These are phyloP conservation scores for Camellia granthamiana DNA, from an alignment of 148 eudicot genomes.

Conservation along the genomic window DNA sequence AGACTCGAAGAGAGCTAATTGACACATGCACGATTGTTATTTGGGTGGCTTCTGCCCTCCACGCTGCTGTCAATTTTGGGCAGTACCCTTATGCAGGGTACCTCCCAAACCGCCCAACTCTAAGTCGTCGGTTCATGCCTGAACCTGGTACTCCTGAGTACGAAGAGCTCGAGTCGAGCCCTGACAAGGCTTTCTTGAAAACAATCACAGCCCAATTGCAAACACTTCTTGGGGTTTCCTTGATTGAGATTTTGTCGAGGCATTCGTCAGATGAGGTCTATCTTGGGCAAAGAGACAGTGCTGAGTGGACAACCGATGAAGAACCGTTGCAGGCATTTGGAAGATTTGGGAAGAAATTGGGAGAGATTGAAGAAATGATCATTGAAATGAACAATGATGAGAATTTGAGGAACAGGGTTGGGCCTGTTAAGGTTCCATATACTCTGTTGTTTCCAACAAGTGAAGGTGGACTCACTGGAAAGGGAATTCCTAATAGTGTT, in stretches of 20 bases:
- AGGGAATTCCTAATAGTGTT: slow-evolving; percentile 37
- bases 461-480: slow-evolving; percentile 29
- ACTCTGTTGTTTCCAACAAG: slow-evolving; percentile 32
- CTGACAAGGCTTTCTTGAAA: slow-evolving; percentile 28
- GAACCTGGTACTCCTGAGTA: slow-evolving; percentile 30
- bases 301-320: slow-evolving; percentile 27
- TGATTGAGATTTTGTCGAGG: slow-evolving; percentile 31
- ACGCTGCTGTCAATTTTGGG: slow-evolving; percentile 38
- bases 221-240: slow-evolving; percentile 28
- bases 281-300: slow-evolving; percentile 28
- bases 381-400: slow-evolving; percentile 17
- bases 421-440: slow-evolving; percentile 35
- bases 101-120: slow-evolving; percentile 28
- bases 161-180: slow-evolving; percentile 27
- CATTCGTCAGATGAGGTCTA: slow-evolving; percentile 30
- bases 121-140: slow-evolving; percentile 33
- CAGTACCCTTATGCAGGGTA: slow-evolving; percentile 37
- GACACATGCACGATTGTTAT: slow-evolving; percentile 29
- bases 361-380: slow-evolving; percentile 23
- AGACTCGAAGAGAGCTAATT: slow-evolving; percentile 19
- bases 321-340: slow-evolving; percentile 26
- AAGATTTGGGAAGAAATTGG: slow-evolving; percentile 26
- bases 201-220: slow-evolving; percentile 33
- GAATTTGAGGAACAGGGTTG: slow-evolving; percentile 29
- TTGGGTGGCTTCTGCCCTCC: slow-evolving; percentile 39